Percentiles rank a stretch among this genome's conserved stretches.
Evolutionary conservation across 768 basidiomycete genomes (phyloP).

Genomic region (Tulasnella sp.): DNA sequence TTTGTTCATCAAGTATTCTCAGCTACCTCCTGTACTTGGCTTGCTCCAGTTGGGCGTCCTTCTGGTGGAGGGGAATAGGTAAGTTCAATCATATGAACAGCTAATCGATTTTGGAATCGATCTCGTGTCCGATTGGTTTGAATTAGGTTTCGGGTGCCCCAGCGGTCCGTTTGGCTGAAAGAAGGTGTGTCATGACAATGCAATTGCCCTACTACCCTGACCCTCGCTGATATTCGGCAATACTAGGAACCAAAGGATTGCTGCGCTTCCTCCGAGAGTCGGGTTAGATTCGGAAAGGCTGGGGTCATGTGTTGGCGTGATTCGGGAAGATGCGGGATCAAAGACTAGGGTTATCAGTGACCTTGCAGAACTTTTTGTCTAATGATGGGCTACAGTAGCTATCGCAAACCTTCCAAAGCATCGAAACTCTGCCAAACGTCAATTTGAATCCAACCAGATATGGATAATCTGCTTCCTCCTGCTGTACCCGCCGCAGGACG

Average conservation of each 20-base stretch:
- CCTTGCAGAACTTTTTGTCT: too few species aligned
- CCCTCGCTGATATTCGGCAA: not conserved
- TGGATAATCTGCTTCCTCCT: too few species aligned
- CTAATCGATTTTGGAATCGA: not conserved
- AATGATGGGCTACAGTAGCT: too few species aligned
- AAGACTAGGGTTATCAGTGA: not conserved
- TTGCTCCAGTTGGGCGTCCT: constrained; percentile 67
- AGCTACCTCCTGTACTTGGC: constrained; percentile 56
- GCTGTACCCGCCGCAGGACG: too few species aligned
- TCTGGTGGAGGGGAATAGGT: constrained; percentile 75
- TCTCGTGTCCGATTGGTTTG: not conserved
- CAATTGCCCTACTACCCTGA: not conserved
- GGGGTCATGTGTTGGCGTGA: not conserved
- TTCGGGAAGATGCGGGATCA: constrained; percentile 6
- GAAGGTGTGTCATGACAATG: constrained; percentile 36
- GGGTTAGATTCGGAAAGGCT: not conserved
- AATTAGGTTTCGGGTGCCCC: constrained; percentile 64
- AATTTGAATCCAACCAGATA: too few species aligned
- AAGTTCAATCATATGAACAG: constrained; percentile 26
- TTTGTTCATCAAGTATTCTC: not conserved
- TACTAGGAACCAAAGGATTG: constrained; percentile 16
- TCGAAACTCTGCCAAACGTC: too few species aligned
- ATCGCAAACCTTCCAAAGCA: too few species aligned
- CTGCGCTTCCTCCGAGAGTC: constrained; percentile 12
- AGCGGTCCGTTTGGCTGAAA: constrained; percentile 70